phyloP scores from a whole-genome alignment of 257 asterid species.

The Rehmannia glutinosa region DNA sequence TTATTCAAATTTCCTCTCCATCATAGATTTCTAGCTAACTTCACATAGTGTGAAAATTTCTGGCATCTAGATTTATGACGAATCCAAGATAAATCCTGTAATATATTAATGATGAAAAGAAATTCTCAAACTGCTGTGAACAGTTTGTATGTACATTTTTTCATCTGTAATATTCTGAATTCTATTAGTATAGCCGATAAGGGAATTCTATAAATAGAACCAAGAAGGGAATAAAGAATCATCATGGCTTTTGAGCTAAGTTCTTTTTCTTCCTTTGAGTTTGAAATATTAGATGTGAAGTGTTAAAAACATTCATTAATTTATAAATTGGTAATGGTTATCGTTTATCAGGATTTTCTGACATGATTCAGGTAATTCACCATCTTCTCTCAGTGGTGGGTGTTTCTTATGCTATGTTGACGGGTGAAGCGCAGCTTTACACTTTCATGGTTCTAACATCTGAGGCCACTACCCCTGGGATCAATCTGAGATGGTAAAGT shows the following conservation, averaged over 20 bases:
- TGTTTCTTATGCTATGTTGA: slow-evolving; percentile 43
- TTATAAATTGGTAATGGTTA: not conserved
- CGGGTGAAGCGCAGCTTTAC: slow-evolving; percentile 64
- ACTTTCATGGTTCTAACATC: slow-evolving; percentile 49
- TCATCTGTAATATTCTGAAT: too few relatives aligned
- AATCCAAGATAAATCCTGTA: not conserved
- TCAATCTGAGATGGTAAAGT: slow-evolving; percentile 69
- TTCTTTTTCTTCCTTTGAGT: too few relatives aligned
- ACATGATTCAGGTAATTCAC: slow-evolving; percentile 49
- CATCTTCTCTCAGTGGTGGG: slow-evolving; percentile 57
- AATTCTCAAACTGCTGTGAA: not conserved
- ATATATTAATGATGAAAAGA: not conserved
- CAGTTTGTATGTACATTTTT: not conserved
- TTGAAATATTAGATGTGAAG: too few relatives aligned
- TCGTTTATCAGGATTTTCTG: not conserved
- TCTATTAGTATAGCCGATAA: too few relatives aligned
- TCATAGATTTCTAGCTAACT: too few relatives aligned
- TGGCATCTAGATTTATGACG: too few relatives aligned
- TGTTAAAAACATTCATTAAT: too few relatives aligned
- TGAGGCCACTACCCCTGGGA: slow-evolving; percentile 64
- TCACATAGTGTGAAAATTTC: too few relatives aligned
- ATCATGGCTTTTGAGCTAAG: too few relatives aligned
- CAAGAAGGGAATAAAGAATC: too few relatives aligned
- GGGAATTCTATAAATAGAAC: too few relatives aligned
- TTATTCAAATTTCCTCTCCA: too few relatives aligned